phyloP scores from a whole-genome alignment of 2,329 filamentous ascomycete species.

The Nemania serpens region DNA sequence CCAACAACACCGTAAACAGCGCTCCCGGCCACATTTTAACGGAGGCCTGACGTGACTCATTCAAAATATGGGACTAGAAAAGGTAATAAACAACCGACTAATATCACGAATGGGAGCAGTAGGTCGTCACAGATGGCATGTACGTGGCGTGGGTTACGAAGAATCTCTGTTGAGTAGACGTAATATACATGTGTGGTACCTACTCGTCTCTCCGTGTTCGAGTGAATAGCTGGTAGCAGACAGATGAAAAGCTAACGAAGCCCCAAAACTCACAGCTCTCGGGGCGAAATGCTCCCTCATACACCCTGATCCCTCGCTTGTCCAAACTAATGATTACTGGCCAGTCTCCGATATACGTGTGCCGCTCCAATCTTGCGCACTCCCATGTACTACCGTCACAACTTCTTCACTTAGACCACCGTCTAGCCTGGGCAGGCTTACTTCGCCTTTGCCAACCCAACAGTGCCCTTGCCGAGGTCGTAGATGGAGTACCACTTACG shows the following conservation, averaged over 20 bases:
- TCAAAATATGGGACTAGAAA: not conserved
- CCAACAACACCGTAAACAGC: too few species aligned
- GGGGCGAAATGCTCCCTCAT: not conserved
- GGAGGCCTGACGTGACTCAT: too few species aligned
- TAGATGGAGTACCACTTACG: constrained; percentile 96
- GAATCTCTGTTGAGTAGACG: constrained; percentile 16
- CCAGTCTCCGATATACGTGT: not conserved
- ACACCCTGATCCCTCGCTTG: not conserved
- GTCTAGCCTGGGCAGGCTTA: not conserved
- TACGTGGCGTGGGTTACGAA: not conserved
- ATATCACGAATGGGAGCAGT: not conserved
- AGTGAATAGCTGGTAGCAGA: not conserved
- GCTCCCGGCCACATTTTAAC: too few species aligned
- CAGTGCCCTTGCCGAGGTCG: constrained; percentile 84
- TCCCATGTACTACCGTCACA: not conserved
- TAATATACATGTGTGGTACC: constrained; percentile 22
- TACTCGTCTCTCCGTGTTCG: not conserved
- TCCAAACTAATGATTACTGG: not conserved
- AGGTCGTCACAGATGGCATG: not conserved
- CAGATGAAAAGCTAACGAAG: constrained; percentile 6
- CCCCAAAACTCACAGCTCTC: not conserved
- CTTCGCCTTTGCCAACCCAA: constrained; percentile 87
- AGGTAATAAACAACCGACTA: too few species aligned
- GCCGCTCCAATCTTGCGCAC: constrained; percentile 9
- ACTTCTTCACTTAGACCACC: not conserved